phyloP scores from a whole-genome alignment of 441 rosid genomes.

The Arabidopsis hybrid region DNA sequence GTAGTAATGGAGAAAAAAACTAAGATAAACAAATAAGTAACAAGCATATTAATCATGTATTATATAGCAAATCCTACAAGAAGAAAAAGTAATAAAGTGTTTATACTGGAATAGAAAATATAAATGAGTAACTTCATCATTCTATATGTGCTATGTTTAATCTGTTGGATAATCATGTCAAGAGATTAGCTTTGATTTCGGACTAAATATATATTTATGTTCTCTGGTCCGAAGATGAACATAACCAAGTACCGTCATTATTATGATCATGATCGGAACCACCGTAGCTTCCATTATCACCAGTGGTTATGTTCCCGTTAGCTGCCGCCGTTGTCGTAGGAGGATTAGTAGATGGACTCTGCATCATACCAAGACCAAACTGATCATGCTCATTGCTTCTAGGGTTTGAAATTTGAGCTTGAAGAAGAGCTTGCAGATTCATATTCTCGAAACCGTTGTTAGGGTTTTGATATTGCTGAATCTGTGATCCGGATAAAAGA shows the following conservation, averaged over 20 bases:
- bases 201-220: constrained; percentile 17
- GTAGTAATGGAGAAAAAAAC: constrained; percentile 3
- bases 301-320: constrained; percentile 40
- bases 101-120: constrained; percentile 15
- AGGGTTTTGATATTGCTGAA: constrained; percentile 49
- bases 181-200: constrained; percentile 42
- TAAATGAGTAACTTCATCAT: constrained; percentile 16
- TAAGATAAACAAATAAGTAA: constrained; percentile 24
- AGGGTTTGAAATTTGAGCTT: constrained; percentile 52
- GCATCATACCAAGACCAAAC: constrained; percentile 53
- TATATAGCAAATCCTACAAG: background rate
- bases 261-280: constrained; percentile 26
- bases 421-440: constrained; percentile 70
- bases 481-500: constrained; percentile 45
- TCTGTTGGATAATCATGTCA: constrained; percentile 45
- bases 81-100: background rate
- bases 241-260: constrained; percentile 83
- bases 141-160: constrained; percentile 40
- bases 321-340: constrained; percentile 35
- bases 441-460: constrained; percentile 56
- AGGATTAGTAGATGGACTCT: constrained; percentile 55
- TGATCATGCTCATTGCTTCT: constrained; percentile 45
- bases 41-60: constrained; percentile 15
- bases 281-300: constrained; percentile 50
- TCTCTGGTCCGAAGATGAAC: constrained; percentile 60